phyloP scores from a whole-genome alignment of 129 eudicot genomes.

The Mikania micrantha region DNA sequence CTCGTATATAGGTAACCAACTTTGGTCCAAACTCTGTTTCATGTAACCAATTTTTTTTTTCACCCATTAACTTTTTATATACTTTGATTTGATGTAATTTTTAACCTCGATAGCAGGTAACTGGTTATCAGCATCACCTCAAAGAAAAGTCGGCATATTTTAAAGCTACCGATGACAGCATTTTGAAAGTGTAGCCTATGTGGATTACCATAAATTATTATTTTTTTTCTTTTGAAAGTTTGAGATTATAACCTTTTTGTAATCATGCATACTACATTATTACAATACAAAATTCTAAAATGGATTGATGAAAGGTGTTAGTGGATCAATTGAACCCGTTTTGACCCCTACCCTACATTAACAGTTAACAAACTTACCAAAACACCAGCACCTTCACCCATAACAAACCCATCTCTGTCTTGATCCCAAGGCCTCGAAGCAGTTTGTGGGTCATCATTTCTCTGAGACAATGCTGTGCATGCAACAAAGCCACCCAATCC shows the following conservation, averaged over 20 bases:
- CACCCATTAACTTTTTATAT: too few species aligned
- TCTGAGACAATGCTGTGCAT: conserved; percentile 96
- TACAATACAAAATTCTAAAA: neutral
- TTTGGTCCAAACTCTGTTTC: too few species aligned
- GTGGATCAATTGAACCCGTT: neutral
- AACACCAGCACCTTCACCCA: conserved; percentile 99
- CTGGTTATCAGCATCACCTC: neutral
- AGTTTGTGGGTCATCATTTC: conserved; percentile 91
- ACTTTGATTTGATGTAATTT: neutral
- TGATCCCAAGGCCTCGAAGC: conserved; percentile 99
- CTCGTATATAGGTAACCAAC: neutral
- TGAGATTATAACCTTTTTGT: neutral
- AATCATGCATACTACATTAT: neutral
- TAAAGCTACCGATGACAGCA: neutral
- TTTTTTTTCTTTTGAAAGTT: neutral
- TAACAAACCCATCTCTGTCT: conserved; percentile 90
- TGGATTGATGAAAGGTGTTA: neutral
- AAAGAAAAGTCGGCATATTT: too few species aligned
- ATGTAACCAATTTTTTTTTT: neutral
- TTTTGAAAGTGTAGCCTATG: neutral
- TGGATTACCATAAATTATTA: neutral
- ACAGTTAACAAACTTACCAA: conserved; percentile 45
- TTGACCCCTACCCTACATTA: neutral
- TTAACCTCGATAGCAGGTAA: neutral
- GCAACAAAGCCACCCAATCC: conserved; percentile 98